These are phyloP conservation scores for Exophiala sp. DNA, from an alignment of 2,329 filamentous ascomycete species.

Conservation along the genomic window DNA sequence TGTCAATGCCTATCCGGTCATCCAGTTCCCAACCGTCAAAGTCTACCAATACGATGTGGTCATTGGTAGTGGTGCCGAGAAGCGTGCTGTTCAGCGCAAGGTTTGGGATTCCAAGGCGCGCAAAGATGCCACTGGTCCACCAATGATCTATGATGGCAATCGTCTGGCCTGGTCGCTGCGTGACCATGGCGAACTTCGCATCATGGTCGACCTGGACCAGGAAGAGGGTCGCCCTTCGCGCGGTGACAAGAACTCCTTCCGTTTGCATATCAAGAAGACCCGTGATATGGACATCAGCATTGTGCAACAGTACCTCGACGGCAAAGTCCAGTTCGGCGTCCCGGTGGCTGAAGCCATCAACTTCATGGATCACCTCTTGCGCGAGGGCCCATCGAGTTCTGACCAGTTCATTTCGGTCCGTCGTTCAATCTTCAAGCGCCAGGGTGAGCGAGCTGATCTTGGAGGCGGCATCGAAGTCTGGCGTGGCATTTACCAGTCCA, in stretches of 20 bases:
- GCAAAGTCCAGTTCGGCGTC: slow-evolving; percentile 56
- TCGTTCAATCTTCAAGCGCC: slow-evolving; percentile 68
- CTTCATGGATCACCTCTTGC: slow-evolving; percentile 84
- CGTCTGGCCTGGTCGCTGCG: slow-evolving; percentile 68
- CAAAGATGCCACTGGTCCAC: slow-evolving; percentile 49
- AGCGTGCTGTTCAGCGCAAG: slow-evolving; percentile 63
- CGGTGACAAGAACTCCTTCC: slow-evolving; percentile 48
- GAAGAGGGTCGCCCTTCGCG: slow-evolving; percentile 47
- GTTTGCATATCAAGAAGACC: slow-evolving; percentile 58
- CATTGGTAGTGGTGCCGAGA: slow-evolving; percentile 58
- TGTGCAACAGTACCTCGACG: slow-evolving; percentile 60
- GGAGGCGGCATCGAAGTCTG: slow-evolving; percentile 65
- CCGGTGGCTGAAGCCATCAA: slow-evolving; percentile 73
- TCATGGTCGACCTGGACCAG: slow-evolving; percentile 66
- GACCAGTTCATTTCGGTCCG: slow-evolving; percentile 61
- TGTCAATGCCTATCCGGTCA: slow-evolving; percentile 72
- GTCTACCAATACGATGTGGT: slow-evolving; percentile 80
- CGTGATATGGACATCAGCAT: slow-evolving; percentile 62
- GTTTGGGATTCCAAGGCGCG: slow-evolving; percentile 65
- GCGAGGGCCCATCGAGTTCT: slow-evolving; percentile 64
- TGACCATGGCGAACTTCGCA: slow-evolving; percentile 43
- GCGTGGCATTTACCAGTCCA: slow-evolving; percentile 84
- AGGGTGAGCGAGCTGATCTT: slow-evolving; percentile 50
- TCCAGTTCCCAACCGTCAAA: slow-evolving; percentile 51
- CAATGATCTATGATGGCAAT: slow-evolving; percentile 74